Base-by-base conservation (phyloP, 208 protist species). In the Phytomonas sp. region DNA sequence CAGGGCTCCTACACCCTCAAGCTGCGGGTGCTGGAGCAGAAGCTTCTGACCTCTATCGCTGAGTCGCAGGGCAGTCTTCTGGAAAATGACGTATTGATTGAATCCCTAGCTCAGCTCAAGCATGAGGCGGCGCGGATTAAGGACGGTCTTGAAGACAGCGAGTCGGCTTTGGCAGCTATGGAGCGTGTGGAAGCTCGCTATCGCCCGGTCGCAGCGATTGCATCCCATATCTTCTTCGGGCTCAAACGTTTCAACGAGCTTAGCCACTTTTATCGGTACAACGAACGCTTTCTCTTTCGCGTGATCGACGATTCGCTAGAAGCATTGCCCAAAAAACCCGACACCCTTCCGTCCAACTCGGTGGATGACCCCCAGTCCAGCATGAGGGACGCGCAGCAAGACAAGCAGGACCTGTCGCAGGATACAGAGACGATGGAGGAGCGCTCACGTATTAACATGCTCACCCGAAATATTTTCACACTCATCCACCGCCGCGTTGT, bases 211-310 rank as follows among this genome's bases (percentile, higher is more conserved):
- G 93, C 98, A 15, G 65, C 81, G 7, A 74, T 84, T 29, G 94
- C 92, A 51, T 86, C 93, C 31, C 74, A 84, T 40, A 82, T 99
- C 28, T 99, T 98, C 88, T 99, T 99, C 82, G 83, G 96, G 0
- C 74, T 99, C 34, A 85, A 97, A 70, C 83, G 94, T 70, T 82
- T 99, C 60, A 79, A 79, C 60, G 91, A 97, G 72, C 70, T 99
- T 8, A 97, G 98, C 80, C 84, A 83, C 46, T 87, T 99, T 37
- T 99, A 99, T 81, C 97, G 97, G 59, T 99, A 97, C 83, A 97
- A 97, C 61, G 82, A 99, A 8, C 64, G 89, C 51, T 98, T 98
- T 79, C 98, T 99, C 70, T 89, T 99, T 60, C 78, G 88, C 15
- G 82, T 99, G 51, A 83, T 99, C 65, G 66, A 92, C 40, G 82